Conservation (phyloP, 768 basidiomycete species). For the Strobilomyces dryophilus region DNA sequence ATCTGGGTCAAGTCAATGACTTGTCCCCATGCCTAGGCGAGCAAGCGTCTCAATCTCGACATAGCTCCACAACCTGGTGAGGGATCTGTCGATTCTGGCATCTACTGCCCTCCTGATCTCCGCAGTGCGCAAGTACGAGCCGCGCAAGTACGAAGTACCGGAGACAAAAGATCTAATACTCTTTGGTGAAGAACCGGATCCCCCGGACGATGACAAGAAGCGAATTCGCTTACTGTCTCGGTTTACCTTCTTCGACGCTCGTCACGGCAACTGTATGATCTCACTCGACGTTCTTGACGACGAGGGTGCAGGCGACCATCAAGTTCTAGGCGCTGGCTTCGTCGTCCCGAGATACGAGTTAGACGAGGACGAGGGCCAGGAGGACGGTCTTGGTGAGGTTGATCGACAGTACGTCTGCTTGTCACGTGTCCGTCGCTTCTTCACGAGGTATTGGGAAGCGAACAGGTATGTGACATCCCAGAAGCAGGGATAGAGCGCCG, state of each 20-base stretch:
- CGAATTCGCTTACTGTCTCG: conserved; percentile 54
- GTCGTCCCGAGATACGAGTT: conserved; percentile 43
- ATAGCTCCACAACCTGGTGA: conserved; percentile 12
- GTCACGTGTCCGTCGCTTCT: conserved; percentile 42
- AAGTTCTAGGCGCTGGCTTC: conserved; percentile 55
- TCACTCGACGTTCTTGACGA: conserved; percentile 48
- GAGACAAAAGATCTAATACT: conserved; percentile 38
- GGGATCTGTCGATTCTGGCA: neutral
- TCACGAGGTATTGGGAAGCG: conserved; percentile 46
- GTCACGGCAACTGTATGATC: conserved; percentile 41
- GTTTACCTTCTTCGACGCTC: conserved; percentile 60
- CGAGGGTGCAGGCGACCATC: conserved; percentile 30
- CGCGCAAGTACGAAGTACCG: conserved; percentile 26
- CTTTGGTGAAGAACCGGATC: conserved; percentile 39
- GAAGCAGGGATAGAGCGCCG: neutral
- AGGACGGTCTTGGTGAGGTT: conserved; percentile 40
- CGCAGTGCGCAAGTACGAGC: conserved; percentile 40
- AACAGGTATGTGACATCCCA: conserved; percentile 43
- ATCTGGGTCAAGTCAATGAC: neutral
- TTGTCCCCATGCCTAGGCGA: neutral
- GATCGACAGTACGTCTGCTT: conserved; percentile 42
- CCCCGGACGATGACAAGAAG: conserved; percentile 38
- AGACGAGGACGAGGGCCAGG: conserved; percentile 63
- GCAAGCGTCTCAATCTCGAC: conserved; percentile 30
- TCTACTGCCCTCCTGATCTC: neutral